Conservation (phyloP, 768 basidiomycete genomes). For the Pleurotus eryngii region DNA sequence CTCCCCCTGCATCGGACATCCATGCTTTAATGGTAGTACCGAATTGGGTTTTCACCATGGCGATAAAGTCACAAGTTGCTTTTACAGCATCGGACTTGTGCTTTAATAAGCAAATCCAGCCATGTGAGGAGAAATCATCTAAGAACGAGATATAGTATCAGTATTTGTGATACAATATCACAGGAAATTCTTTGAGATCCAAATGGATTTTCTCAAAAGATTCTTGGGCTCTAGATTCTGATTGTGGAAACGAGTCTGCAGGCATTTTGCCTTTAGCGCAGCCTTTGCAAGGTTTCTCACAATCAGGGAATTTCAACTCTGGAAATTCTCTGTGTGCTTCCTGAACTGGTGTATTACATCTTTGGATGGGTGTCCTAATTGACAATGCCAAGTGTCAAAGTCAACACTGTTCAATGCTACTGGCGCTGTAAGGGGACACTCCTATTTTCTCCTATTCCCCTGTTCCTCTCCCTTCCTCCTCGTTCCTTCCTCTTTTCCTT, state of each 20-base stretch:
- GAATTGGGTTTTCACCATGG: constrained; percentile 9
- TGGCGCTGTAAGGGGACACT: too few species aligned
- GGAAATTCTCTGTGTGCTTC: background rate
- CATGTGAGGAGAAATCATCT: background rate
- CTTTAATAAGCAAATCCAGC: constrained; percentile 9
- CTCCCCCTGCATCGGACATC: constrained; percentile 11
- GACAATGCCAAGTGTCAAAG: background rate
- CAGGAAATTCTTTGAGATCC: constrained; percentile 2
- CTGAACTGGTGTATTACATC: background rate
- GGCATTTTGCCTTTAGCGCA: constrained; percentile 8
- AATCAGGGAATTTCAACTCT: background rate
- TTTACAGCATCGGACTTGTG: constrained; percentile 9
- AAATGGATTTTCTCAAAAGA: constrained; percentile 5
- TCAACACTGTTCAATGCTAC: background rate
- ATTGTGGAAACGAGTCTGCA: background rate
- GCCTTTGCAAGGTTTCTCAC: constrained; percentile 4
- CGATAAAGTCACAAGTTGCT: constrained; percentile 1
- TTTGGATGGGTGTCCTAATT: background rate
- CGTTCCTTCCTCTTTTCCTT: too few species aligned
- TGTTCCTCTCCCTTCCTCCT: too few species aligned
- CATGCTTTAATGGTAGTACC: constrained; percentile 8
- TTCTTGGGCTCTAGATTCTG: background rate
- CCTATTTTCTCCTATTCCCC: too few species aligned
- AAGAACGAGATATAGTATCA: background rate
- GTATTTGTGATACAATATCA: constrained; percentile 1